Base-by-base conservation (phyloP, 2,329 filamentous ascomycete species). In the Monilinia vaccinii-corymbosi region DNA sequence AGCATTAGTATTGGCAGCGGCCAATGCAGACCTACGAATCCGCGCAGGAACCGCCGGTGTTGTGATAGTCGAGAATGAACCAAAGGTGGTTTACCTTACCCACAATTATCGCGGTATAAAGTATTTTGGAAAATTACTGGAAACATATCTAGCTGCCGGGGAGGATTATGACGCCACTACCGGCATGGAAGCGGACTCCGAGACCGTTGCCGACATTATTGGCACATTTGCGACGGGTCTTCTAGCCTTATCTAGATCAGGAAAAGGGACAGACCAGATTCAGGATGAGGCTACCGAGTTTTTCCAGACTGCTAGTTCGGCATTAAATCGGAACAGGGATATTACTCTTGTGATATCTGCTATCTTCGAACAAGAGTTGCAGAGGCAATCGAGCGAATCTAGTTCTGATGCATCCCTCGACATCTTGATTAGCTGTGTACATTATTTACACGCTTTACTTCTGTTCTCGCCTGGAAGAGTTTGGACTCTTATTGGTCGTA, bases 401-500 rank as follows among this genome's bases (percentile, higher is more conserved):
- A 63, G 66, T 38, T 61, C 69, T 76, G 61, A 78, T 76, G 62
- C 73, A 69, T 62, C 73, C 70, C 78, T 95, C 32, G 79, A 86
- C 2, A 80, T 92, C 51, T 72, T 86, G 60, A 77, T 78, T 13
- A 84, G 88, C 28, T 96, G 91, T 71, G 75, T 92, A 25, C 86
- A 91, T 57, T 97, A 97, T 68, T 76, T 96, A 42, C 82, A 88
- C 66, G 84, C 87, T 3, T 76, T 95, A 21, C 74, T 94, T 31
- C 79, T 81, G 11, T 67, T 88, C n/a, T 83, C 87, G 56, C 93
- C 94, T 0, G 88, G 88, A 60, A 81, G 92, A 62, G 85, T 96
- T 7, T 97, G 94, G 92, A 91, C 93, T 4, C 89, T 93, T 71
- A 81, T 99, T 68, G 84, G 87, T 4, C 85, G 90, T 60, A 95